Evolutionary conservation across 1,284 basidiomycete species (phyloP).

Genomic region (Hypsizygus ulmarius): DNA sequence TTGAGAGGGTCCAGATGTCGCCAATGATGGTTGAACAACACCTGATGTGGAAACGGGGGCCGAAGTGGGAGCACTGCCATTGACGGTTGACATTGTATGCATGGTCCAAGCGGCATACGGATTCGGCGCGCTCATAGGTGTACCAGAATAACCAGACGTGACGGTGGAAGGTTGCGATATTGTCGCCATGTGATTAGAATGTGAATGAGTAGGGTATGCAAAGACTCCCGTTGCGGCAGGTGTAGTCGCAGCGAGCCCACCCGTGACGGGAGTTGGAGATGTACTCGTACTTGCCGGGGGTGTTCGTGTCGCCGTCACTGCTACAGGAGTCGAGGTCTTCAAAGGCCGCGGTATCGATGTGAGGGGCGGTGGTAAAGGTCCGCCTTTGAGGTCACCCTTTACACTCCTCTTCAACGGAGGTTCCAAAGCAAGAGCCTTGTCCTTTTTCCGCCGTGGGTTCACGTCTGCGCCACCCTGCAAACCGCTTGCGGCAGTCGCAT

Average conservation of each 20-base stretch:
- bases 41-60: slow-evolving; percentile 14
- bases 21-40: slow-evolving; percentile 14
- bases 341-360: slow-evolving; percentile 58
- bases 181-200: slow-evolving; percentile 21
- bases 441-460: slow-evolving; percentile 47
- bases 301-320: slow-evolving; percentile 14
- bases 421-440: slow-evolving; percentile 47
- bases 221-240: slow-evolving; percentile 37
- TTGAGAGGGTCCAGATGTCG: slow-evolving; percentile 14
- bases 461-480: slow-evolving; percentile 34
- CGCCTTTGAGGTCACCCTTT: slow-evolving; percentile 53
- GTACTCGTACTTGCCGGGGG: slow-evolving; percentile 4
- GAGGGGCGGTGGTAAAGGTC: slow-evolving; percentile 61
- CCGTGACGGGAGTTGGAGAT: slow-evolving; percentile 9
- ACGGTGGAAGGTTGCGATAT: slow-evolving; percentile 25
- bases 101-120: slow-evolving; percentile 43
- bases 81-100: slow-evolving; percentile 29
- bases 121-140: slow-evolving; percentile 32
- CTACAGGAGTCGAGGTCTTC: slow-evolving; percentile 25
- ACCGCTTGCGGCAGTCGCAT: slow-evolving; percentile 32
- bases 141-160: slow-evolving; percentile 37
- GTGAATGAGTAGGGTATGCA: slow-evolving; percentile 35
- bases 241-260: slow-evolving; percentile 14
- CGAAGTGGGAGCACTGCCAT: slow-evolving; percentile 17
- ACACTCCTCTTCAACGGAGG: slow-evolving; percentile 65